Evolutionary conservation across 345 rosid species (phyloP).

Genomic region (Moricandia moricandioides): DNA sequence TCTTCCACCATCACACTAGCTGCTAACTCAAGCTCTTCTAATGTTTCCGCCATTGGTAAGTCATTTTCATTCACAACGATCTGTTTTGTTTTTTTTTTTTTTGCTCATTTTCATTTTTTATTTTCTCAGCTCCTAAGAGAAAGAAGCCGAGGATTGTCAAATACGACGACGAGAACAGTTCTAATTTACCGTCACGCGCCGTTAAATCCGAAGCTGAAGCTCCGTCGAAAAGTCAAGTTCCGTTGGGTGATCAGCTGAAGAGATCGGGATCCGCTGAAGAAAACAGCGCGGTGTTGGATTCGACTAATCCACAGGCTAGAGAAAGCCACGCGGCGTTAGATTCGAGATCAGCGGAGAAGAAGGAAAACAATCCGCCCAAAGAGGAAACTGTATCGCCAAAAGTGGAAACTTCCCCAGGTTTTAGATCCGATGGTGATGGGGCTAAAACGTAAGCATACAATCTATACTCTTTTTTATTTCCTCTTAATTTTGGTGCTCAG

Average conservation of each 20-base stretch:
- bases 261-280: conserved; percentile 47
- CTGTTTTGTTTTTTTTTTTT: background rate
- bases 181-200: conserved; percentile 43
- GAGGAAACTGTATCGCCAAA: conserved; percentile 58
- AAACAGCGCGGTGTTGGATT: conserved; percentile 43
- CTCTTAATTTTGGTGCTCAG: background rate
- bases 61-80: conserved; percentile 2
- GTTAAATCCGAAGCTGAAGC: conserved; percentile 59
- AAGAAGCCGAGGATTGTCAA: conserved; percentile 81
- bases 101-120: background rate
- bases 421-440: conserved; percentile 51
- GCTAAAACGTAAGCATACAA: conserved; percentile 56
- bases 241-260: conserved; percentile 44
- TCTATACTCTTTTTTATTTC: background rate
- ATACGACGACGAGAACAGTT: conserved; percentile 75
- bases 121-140: conserved; percentile 83
- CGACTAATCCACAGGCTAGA: conserved; percentile 23
- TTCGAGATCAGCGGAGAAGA: conserved; percentile 48
- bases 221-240: conserved; percentile 45
- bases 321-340: conserved; percentile 33
- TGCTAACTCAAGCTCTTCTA: conserved; percentile 59
- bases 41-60: conserved; percentile 65
- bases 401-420: conserved; percentile 52
- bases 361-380: conserved; percentile 42
- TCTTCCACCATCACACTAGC: conserved; percentile 48